A percentile compares a stretch with the other conserved stretches of the same genome.
These are phyloP conservation scores for Aureobasidium vineae DNA, from an alignment of 2,329 filamentous ascomycete species.

Conservation along the genomic window DNA sequence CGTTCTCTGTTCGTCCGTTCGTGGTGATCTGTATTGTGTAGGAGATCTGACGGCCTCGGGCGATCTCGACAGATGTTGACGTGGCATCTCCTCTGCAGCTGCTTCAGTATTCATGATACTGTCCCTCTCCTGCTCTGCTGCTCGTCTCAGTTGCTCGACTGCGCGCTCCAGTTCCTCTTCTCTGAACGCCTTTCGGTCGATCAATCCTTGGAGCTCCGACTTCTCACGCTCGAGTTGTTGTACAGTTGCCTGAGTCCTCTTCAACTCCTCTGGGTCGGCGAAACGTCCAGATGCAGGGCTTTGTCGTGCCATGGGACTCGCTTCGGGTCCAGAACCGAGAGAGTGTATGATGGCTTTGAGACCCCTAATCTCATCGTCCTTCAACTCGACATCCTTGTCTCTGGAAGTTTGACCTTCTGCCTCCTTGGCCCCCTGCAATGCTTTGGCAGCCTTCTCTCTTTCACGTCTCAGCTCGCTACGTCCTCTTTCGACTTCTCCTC, in stretches of 20 bases:
- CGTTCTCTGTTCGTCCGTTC: not conserved
- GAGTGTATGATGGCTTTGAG: slow-evolving; percentile 98
- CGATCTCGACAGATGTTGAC: slow-evolving; percentile 56
- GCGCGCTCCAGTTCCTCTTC: slow-evolving; percentile 88
- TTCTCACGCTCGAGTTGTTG: slow-evolving; percentile 79
- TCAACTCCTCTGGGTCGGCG: slow-evolving; percentile 47
- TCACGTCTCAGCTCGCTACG: slow-evolving; percentile 84
- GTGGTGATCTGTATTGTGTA: slow-evolving; percentile 33
- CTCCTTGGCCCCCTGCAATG: slow-evolving; percentile 52
- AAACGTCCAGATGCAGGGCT: slow-evolving; percentile 18
- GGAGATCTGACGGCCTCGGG: slow-evolving; percentile 49
- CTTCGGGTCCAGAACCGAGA: slow-evolving; percentile 68
- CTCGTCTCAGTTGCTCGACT: slow-evolving; percentile 32
- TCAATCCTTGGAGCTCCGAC: slow-evolving; percentile 68
- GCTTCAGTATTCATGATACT: slow-evolving; percentile 54
- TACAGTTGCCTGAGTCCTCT: slow-evolving; percentile 58
- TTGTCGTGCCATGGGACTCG: slow-evolving; percentile 31
- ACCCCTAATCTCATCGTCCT: slow-evolving; percentile 95
- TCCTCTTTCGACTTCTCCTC: slow-evolving; percentile 91
- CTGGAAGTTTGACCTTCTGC: slow-evolving; percentile 38
- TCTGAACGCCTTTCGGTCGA: slow-evolving; percentile 68
- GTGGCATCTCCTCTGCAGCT: slow-evolving; percentile 41
- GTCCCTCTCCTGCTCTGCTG: slow-evolving; percentile 47
- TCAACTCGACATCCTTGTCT: slow-evolving; percentile 80
- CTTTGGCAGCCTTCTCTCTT: slow-evolving; percentile 72